A percentile compares a stretch with the other conserved stretches of the same genome.
phyloP scores from a whole-genome alignment of 257 asterid species.

The Cruciata laevipes region DNA sequence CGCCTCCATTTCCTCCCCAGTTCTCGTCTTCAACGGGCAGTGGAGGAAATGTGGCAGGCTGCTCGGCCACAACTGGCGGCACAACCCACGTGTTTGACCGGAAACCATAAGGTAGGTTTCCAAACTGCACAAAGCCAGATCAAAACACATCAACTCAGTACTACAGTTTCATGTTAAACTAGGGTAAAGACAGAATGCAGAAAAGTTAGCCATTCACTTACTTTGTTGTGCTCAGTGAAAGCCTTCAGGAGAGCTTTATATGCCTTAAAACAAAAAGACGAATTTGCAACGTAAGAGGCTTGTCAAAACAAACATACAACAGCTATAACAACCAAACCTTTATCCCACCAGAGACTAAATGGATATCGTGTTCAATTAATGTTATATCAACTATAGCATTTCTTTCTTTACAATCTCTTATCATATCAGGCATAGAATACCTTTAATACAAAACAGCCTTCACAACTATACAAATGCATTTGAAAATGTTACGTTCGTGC shows the following conservation, averaged over 20 bases:
- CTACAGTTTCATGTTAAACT: slow-evolving; percentile 21
- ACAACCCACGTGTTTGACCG: slow-evolving; percentile 97
- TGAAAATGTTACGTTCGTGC: not conserved
- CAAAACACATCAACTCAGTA: slow-evolving; percentile 19
- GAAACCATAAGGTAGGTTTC: slow-evolving; percentile 96
- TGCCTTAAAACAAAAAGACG: slow-evolving; percentile 40
- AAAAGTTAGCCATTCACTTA: slow-evolving; percentile 21
- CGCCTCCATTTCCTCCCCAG: slow-evolving; percentile 98
- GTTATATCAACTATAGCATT: not conserved
- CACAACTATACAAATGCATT: too few relatives aligned
- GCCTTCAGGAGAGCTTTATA: slow-evolving; percentile 84
- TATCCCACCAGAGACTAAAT: not conserved
- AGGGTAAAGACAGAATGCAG: not conserved
- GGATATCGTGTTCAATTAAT: not conserved
- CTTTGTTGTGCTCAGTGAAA: slow-evolving; percentile 89
- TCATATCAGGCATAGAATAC: too few relatives aligned
- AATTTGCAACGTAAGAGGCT: not conserved
- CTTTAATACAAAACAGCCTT: too few relatives aligned
- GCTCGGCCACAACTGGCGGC: slow-evolving; percentile 58
- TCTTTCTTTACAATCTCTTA: too few relatives aligned
- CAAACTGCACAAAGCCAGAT: slow-evolving; percentile 57
- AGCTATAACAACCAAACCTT: not conserved
- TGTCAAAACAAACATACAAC: slow-evolving; percentile 2
- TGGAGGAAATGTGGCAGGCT: slow-evolving; percentile 43
- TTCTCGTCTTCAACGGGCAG: slow-evolving; percentile 78